Evolutionary conservation across 108 stramenopile species (phyloP), one percentile per base, ranked within the genome.

Genomic region (Skeletonema grethae): DNA sequence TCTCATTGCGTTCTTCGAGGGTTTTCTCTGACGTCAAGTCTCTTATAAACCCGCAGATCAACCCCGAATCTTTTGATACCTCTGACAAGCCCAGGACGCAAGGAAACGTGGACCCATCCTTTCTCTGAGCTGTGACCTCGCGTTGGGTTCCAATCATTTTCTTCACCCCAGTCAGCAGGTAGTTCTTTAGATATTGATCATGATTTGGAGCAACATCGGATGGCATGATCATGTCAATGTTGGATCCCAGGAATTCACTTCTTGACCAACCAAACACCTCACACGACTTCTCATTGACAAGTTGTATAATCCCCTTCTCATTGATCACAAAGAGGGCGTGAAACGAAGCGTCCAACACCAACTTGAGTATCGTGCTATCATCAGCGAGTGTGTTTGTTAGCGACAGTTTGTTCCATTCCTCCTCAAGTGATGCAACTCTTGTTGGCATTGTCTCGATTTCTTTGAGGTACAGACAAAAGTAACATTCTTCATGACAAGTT

Each of bases 41-140:
- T 38, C 80, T 53, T 18, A 84, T 76, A 73, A 84, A 84, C 16
- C 84, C 84, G 35, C 79, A 80, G 46, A 81, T 73, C 48, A 70
- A 46, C 18, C 66, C 61, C 4, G 71, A 60, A 3, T 76, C 83
- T 34, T 77, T 58, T 5, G 43, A 53, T 1, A 72, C 72, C 34
- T 80, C 74, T 30, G 77, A 63, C n/a, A 80, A 41, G 3, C 79
- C 79, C 5, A 84, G 50, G 3, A 71, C 45, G 36, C 80, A 82
- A 16, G 80, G 63, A 29, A 84, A 84, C 1, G 71, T 72, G 12
- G 76, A 72, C n/a, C 71, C 71, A 62, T 82, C 80, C 67, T 77
- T 77, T 8, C 76, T 56, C 11, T 31, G 24, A 4, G 80, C 80
- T 2, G 62, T 57, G 7, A 72, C 55, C 39, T 72, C 68, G 24